These are phyloP conservation scores for Rosa persica DNA, from an alignment of 306 rosid species.

Conservation along the genomic window DNA sequence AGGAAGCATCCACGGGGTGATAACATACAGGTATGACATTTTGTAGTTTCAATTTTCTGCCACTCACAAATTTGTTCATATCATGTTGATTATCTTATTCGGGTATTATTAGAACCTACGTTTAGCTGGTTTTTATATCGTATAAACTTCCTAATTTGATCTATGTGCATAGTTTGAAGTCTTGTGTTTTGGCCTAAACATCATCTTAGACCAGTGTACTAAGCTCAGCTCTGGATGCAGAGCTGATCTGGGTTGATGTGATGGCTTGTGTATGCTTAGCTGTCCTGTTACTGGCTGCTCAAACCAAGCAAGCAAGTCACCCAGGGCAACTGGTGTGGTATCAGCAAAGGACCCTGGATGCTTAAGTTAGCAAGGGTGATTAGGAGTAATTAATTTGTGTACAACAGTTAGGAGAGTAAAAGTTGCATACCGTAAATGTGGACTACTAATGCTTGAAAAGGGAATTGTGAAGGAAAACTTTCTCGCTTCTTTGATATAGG, in stretches of 20 bases:
- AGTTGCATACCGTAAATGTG: not conserved
- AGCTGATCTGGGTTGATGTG: not conserved
- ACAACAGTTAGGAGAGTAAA: not conserved
- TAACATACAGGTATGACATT: conserved; percentile 75
- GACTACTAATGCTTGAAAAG: not conserved
- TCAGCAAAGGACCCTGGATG: not conserved
- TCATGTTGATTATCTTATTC: conserved; percentile 9
- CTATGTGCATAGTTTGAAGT: not conserved
- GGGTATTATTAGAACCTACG: not conserved
- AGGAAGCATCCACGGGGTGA: conserved; percentile 95
- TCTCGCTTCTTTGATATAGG: not conserved
- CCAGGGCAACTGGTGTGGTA: not conserved
- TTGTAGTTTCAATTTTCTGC: not conserved
- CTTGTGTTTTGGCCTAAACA: not conserved
- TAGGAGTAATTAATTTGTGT: not conserved
- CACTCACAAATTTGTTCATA: not conserved
- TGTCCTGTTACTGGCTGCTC: not conserved
- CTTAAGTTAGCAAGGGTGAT: not conserved
- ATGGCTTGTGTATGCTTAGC: not conserved
- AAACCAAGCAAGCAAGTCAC: no score
- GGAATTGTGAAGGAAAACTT: conserved; percentile 4
- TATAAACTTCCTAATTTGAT: not conserved
- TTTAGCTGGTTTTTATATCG: not conserved
- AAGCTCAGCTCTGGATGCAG: not conserved
- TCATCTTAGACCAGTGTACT: not conserved